Percentiles rank a stretch among this genome's conserved stretches.
phyloP scores from a whole-genome alignment of 2,329 filamentous ascomycete genomes.

The Botrytis fabae region DNA sequence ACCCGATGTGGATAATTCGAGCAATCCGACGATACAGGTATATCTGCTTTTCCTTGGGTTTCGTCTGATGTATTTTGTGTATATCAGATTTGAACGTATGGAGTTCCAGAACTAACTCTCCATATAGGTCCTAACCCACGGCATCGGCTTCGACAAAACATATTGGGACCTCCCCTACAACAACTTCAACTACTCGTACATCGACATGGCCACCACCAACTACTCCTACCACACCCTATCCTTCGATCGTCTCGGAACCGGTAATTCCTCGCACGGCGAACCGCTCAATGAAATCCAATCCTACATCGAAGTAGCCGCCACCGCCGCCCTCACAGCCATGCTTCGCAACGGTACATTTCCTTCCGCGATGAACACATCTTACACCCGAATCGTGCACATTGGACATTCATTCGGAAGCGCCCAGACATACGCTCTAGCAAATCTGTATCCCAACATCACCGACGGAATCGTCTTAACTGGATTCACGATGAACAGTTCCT shows the following conservation, averaged over 20 bases:
- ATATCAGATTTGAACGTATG: neutral
- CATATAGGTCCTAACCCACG: slow-evolving; percentile 26
- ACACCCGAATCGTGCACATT: neutral
- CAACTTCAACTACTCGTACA: slow-evolving; percentile 23
- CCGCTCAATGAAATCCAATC: slow-evolving; percentile 27
- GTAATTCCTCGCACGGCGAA: slow-evolving; percentile 24
- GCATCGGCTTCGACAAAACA: slow-evolving; percentile 25
- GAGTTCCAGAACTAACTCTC: neutral
- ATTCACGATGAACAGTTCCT: neutral
- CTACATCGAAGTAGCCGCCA: slow-evolving; percentile 21
- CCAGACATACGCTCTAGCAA: neutral
- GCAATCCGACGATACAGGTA: neutral
- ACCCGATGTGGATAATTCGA: neutral
- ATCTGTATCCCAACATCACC: neutral
- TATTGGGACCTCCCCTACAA: slow-evolving; percentile 28
- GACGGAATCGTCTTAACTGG: neutral
- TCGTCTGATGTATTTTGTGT: neutral
- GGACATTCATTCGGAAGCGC: neutral
- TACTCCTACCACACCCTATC: slow-evolving; percentile 27
- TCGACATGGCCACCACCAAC: slow-evolving; percentile 12
- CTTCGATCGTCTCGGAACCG: slow-evolving; percentile 30
- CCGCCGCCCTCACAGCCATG: slow-evolving; percentile 19
- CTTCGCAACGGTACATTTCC: slow-evolving; percentile 13
- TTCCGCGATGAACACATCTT: neutral
- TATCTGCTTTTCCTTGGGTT: accelerated